Evolutionary conservation across 768 basidiomycete species (phyloP).

Genomic region (Clitopilus hobsonii): DNA sequence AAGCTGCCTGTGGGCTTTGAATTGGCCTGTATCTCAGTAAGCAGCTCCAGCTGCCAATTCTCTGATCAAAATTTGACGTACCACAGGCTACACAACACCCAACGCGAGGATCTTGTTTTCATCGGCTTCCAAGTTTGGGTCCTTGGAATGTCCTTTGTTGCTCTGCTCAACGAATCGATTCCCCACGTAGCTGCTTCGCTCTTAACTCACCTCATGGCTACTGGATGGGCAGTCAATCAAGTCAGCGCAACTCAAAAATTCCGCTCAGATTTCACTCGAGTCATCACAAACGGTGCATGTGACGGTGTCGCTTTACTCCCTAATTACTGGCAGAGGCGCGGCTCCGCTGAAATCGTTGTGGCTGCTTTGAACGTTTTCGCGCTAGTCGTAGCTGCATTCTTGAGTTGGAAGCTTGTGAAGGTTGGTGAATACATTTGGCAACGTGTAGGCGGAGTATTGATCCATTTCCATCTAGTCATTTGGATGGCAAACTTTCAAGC

Average conservation of each 20-base stretch:
- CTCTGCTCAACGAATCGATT: conserved; percentile 71
- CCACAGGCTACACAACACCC: conserved; percentile 59
- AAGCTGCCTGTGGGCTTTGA: conserved; percentile 55
- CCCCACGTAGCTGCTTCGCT: conserved; percentile 75
- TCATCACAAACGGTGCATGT: conserved; percentile 67
- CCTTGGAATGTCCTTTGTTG: conserved; percentile 71
- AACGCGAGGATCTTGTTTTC: conserved; percentile 76
- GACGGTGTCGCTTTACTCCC: conserved; percentile 48
- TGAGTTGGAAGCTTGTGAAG: conserved; percentile 75
- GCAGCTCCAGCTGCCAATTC: conserved; percentile 17
- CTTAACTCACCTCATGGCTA: conserved; percentile 68
- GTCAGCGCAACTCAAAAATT: conserved; percentile 57
- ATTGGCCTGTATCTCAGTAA: conserved; percentile 68
- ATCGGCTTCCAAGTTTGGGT: conserved; percentile 81
- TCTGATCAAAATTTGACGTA: neutral
- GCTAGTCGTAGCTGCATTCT: conserved; percentile 52
- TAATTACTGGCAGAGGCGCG: conserved; percentile 59
- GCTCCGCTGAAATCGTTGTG: conserved; percentile 57
- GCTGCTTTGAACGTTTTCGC: conserved; percentile 59
- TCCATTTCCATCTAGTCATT: conserved; percentile 40
- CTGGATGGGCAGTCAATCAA: conserved; percentile 70
- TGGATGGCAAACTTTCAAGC: conserved; percentile 88
- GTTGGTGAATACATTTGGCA: conserved; percentile 26
- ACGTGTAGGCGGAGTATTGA: neutral
- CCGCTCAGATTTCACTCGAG: conserved; percentile 45